Evolutionary conservation across 257 asterid species (phyloP).

Genomic region (Gardenia jasminoides): DNA sequence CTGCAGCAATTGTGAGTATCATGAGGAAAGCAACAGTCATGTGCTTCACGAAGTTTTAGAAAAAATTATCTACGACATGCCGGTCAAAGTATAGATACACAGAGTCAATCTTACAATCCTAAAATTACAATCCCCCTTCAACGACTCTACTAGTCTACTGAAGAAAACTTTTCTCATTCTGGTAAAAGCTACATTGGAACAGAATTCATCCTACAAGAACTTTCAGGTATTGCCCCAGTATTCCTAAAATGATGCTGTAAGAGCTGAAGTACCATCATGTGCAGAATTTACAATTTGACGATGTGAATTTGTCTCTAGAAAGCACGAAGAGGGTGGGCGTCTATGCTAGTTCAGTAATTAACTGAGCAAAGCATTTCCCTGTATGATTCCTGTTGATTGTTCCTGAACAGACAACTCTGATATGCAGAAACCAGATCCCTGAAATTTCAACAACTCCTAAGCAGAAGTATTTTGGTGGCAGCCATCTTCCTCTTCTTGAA

Average conservation of each 20-base stretch:
- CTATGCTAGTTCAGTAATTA: neutral
- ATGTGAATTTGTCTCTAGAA: too few species aligned
- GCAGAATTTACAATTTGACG: neutral
- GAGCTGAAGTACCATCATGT: neutral
- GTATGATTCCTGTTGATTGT: neutral
- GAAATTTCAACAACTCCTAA: constrained; percentile 6
- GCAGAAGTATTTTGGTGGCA: constrained; percentile 7
- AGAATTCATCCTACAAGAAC: neutral
- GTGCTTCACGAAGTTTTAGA: neutral
- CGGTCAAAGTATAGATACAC: neutral
- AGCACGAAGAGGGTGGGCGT: neutral
- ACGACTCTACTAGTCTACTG: constrained; percentile 1
- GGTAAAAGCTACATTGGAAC: constrained; percentile 29
- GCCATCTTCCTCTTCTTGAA: constrained; percentile 11
- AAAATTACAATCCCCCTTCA: too few species aligned
- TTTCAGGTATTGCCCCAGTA: neutral
- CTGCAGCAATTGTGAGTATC: constrained; percentile 6
- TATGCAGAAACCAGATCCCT: neutral
- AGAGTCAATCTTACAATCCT: neutral
- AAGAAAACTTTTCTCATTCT: constrained; percentile 14
- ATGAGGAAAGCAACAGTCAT: neutral
- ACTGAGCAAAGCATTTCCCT: neutral
- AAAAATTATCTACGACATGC: neutral
- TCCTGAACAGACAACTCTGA: neutral
- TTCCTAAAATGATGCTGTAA: neutral